Evolutionary conservation across 2,329 filamentous ascomycete species (phyloP).

Genomic region (Macroventuria anomochaeta): DNA sequence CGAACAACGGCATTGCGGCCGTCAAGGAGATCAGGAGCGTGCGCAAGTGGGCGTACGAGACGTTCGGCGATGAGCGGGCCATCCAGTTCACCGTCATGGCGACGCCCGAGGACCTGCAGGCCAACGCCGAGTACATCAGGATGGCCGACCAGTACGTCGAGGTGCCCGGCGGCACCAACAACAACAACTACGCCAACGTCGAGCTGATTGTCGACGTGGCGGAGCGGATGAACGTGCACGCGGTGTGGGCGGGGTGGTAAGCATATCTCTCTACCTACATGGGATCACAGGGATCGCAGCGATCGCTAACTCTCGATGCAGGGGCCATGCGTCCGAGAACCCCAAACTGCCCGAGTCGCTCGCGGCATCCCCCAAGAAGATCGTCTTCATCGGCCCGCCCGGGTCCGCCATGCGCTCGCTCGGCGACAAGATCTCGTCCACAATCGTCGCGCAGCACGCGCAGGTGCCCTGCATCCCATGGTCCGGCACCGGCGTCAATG

Average conservation of each 20-base stretch:
- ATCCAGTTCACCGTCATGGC: constrained; percentile 99
- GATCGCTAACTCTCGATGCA: too few relatives aligned
- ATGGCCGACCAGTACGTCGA: constrained; percentile 99
- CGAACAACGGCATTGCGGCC: constrained; percentile 99
- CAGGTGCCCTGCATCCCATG: constrained; percentile 98
- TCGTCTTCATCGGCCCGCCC: constrained; percentile 97
- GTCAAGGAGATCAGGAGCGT: constrained; percentile 99
- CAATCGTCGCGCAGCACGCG: constrained; percentile 97
- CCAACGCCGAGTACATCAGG: constrained; percentile 98
- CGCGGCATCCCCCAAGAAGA: constrained; percentile 96
- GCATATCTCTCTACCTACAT: constrained; percentile 37
- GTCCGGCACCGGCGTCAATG: constrained; percentile 90
- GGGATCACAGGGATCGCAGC: too few relatives aligned
- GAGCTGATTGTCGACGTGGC: constrained; percentile 98
- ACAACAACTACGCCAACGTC: constrained; percentile 99
- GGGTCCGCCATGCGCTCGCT: constrained; percentile 98
- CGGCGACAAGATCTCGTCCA: constrained; percentile 99
- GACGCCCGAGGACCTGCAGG: constrained; percentile 94
- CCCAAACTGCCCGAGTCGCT: constrained; percentile 95
- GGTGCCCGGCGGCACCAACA: constrained; percentile 97
- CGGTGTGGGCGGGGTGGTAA: constrained; percentile 98
- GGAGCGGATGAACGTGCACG: constrained; percentile 97
- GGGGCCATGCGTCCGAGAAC: constrained; percentile 96
- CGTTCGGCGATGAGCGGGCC: constrained; percentile 95
- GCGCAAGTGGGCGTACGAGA: constrained; percentile 99